Conservation (phyloP, 352 stramenopile genomes). For the Phytopythium cucurbitacearum region DNA sequence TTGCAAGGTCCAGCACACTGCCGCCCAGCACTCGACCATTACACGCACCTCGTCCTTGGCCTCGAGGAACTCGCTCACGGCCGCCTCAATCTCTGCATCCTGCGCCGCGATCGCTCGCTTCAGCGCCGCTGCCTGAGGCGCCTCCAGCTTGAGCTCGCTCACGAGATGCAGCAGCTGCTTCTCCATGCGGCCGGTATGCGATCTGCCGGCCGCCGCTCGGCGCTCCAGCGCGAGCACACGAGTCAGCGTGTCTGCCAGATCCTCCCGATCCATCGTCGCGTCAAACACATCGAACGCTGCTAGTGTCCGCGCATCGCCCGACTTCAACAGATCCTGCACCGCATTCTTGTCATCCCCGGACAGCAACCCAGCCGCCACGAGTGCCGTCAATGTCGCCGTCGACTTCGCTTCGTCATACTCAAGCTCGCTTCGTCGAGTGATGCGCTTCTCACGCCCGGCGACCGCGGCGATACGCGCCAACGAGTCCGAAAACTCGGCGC, state of each 20-base stretch:
- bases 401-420: conserved; percentile 16
- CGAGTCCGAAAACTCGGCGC: conserved; percentile 60
- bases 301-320: conserved; percentile 35
- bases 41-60: conserved; percentile 37
- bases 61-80: conserved; percentile 29
- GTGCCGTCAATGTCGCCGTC: conserved; percentile 17
- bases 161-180: conserved; percentile 39
- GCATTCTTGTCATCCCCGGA: conserved; percentile 14
- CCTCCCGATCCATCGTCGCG: conserved; percentile 35
- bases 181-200: conserved; percentile 18
- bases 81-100: conserved; percentile 37
- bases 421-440: not conserved
- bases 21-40: no score
- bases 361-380: conserved; percentile 23
- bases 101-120: conserved; percentile 34
- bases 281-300: conserved; percentile 56
- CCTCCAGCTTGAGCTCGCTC: conserved; percentile 22
- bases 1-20: no score
- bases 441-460: not conserved
- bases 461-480: conserved; percentile 34
- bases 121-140: conserved; percentile 23
- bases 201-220: not conserved
- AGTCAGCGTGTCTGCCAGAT: conserved; percentile 53
- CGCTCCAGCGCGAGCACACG: conserved; percentile 24
- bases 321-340: conserved; percentile 23